A percentile compares a stretch with the other conserved stretches of the same genome.
These are phyloP conservation scores for Friedmanniomyces simplex DNA, from an alignment of 495 filamentous ascomycete genomes.

Conservation along the genomic window DNA sequence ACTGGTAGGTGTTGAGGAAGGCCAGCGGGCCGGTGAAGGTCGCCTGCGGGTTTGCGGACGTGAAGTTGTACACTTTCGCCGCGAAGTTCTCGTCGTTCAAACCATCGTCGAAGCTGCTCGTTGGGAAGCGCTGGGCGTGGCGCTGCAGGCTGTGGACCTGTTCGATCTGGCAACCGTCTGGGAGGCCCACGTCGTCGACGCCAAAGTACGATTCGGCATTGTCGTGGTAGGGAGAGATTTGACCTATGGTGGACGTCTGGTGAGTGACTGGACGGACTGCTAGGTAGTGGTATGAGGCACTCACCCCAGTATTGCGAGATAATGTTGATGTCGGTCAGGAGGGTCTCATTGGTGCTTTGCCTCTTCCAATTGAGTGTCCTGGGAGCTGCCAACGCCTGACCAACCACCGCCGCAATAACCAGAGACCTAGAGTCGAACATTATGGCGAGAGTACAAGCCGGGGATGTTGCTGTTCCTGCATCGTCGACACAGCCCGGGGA, in stretches of 20 bases:
- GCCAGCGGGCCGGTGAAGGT: conserved; percentile 37
- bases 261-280: neutral
- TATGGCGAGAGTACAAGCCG: neutral
- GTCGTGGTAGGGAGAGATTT: conserved; percentile 40
- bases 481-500: neutral
- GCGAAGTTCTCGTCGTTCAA: conserved; percentile 38
- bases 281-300: neutral
- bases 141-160: conserved; percentile 43
- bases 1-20: conserved; percentile 43
- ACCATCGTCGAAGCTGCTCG: conserved; percentile 33
- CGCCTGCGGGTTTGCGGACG: conserved; percentile 27
- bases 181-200: conserved; percentile 38
- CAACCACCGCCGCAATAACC: neutral
- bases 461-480: neutral
- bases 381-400: neutral
- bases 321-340: conserved; percentile 15
- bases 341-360: neutral
- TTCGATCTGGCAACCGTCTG: conserved; percentile 42
- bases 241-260: conserved; percentile 22
- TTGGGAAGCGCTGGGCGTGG: conserved; percentile 45
- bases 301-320: conserved; percentile 22
- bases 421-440: neutral
- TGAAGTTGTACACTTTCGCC: conserved; percentile 38
- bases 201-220: conserved; percentile 33
- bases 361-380: neutral